Evolutionary conservation across 78 protist species (phyloP).

Genomic region (Dictyostelium intermedium): DNA sequence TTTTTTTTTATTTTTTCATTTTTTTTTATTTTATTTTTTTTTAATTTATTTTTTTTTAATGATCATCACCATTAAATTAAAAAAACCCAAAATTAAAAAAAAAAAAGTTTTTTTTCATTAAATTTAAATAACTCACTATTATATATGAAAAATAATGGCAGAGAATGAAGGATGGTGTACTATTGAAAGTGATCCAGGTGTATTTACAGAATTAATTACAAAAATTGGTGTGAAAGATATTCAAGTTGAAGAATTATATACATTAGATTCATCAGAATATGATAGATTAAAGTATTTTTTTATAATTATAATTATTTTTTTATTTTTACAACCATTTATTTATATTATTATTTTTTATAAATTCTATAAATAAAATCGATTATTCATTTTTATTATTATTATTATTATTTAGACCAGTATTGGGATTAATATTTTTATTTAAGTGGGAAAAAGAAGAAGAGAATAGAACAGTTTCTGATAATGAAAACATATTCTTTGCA

Average conservation of each 20-base stretch:
- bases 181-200: slow-evolving; percentile 92
- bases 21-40: not conserved
- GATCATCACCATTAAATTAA: not conserved
- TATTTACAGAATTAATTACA: slow-evolving; percentile 95
- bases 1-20: not conserved
- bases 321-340: not conserved
- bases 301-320: not conserved
- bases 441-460: slow-evolving; percentile 88
- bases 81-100: not conserved
- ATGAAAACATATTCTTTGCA: slow-evolving; percentile 90
- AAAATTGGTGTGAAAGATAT: slow-evolving; percentile 94
- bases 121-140: too few relatives aligned
- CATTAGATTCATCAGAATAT: slow-evolving; percentile 87
- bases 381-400: not conserved
- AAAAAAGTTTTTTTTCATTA: too few relatives aligned
- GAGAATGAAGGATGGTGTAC: slow-evolving; percentile 84
- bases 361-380: too few relatives aligned
- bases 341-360: not conserved
- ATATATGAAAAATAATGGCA: not conserved
- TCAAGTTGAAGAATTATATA: slow-evolving; percentile 96
- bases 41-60: not conserved
- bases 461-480: not conserved
- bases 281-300: slow-evolving; percentile 21
- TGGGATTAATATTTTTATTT: slow-evolving; percentile 96
- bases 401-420: slow-evolving; percentile 73